Evolutionary conservation across 306 rosid species (phyloP), one percentile per base, ranked within the genome.

Genomic region (Luffa acutangula): DNA sequence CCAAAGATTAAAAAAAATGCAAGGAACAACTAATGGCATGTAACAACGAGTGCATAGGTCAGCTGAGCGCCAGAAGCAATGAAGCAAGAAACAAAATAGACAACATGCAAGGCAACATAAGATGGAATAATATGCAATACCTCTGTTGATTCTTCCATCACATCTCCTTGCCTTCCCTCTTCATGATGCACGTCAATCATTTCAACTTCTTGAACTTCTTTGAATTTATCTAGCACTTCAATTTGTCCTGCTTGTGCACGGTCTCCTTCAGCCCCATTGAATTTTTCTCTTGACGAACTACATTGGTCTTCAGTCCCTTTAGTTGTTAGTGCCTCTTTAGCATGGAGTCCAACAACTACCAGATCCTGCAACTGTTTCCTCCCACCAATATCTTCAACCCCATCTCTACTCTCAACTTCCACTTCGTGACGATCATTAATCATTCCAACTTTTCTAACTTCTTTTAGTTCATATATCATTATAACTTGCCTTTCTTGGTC

Each of bases 141-240:
- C 81, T 76, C 84, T 36, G 13, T 10, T 56, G 70, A 60, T 74
- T 64, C 82, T 64, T 54, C 67, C 41, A 65, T 53, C 77, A 52
- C 36, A 63, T 73, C 69, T 25, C 64, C 54, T 36, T 17, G 49
- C 9, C 20, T 39, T 63, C 42, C 43, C 75, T 58, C 58, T 36
- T 60, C 77, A 48, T 11, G 58, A 31, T 82, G 74, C 20, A 34
- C 49, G 72, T 78, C 64, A 48, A 71, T 52, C 46, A 20, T 75
- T 57, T 57, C 79, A 58, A 25, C 60, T 37, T 45, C 46, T 52
- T 31, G 71, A 53, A 33, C 52, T 51, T 21, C 56, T 66, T 39
- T 66, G 20, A 20, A 70, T 64, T 39, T 46, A 75, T 9, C 66
- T 36, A 10, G 33, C 49, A 14, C 74, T 82, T 39, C 72, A 41